These are phyloP conservation scores for Allomyces javanicus DNA, from an alignment of 192 early-diverging fungal species.

Conservation along the genomic window DNA sequence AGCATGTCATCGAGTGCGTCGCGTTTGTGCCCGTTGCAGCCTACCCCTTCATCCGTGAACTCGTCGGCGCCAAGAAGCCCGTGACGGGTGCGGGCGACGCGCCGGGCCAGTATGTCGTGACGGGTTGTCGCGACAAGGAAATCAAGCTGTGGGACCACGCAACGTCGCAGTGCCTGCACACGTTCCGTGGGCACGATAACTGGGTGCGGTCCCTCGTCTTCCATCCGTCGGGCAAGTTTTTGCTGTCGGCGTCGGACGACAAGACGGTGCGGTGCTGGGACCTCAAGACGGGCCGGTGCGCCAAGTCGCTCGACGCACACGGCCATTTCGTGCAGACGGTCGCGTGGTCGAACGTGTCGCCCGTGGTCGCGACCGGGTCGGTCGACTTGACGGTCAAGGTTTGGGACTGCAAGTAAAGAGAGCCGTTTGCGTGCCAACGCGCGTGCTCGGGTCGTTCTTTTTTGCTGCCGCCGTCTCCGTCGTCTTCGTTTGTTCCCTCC, in stretches of 20 bases:
- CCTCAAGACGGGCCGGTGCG: conserved; percentile 54
- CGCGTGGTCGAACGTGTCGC: conserved; percentile 40
- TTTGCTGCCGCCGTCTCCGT: no score
- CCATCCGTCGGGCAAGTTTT: conserved; percentile 61
- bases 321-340: conserved; percentile 77
- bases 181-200: conserved; percentile 74
- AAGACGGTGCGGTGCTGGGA: conserved; percentile 84
- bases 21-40: conserved; percentile 56
- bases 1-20: conserved; percentile 82
- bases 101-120: conserved; percentile 46
- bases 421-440: no score
- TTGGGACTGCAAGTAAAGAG: conserved; percentile 42
- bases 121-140: conserved; percentile 78
- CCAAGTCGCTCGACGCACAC: conserved; percentile 66
- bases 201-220: conserved; percentile 76
- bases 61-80: conserved; percentile 36
- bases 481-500: no score
- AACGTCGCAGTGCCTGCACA: conserved; percentile 46
- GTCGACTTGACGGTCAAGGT: conserved; percentile 61
- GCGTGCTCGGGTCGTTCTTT: no score
- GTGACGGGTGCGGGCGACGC: not conserved
- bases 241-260: conserved; percentile 74
- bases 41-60: conserved; percentile 42
- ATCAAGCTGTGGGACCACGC: conserved; percentile 68
- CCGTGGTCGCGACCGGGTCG: conserved; percentile 65